These are phyloP conservation scores for Pinguiococcus pyrenoidosus DNA, from an alignment of 108 stramenopile genomes.

Conservation along the genomic window DNA sequence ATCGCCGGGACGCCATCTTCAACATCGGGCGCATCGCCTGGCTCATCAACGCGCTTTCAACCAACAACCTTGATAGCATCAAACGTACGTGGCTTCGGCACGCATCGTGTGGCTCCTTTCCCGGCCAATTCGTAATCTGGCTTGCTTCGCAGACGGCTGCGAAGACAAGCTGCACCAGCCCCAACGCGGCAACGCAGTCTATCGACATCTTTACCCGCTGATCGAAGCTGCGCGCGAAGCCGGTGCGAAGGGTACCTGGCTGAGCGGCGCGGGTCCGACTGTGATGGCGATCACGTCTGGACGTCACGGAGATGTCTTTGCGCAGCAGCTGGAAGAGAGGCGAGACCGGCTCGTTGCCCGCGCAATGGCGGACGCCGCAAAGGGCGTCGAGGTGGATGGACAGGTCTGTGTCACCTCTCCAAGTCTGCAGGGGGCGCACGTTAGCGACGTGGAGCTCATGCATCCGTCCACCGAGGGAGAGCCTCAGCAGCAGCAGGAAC, in stretches of 20 bases:
- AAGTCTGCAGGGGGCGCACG: slow-evolving; percentile 29
- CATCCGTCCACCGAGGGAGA: too few relatives aligned
- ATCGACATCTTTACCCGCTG: slow-evolving; percentile 83
- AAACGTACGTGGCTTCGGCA: too few relatives aligned
- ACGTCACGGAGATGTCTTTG: slow-evolving; percentile 90
- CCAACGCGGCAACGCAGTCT: slow-evolving; percentile 69
- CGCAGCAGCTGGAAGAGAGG: slow-evolving; percentile 83
- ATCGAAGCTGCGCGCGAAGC: slow-evolving; percentile 61
- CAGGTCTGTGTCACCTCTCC: slow-evolving; percentile 42
- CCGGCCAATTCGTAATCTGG: neutral
- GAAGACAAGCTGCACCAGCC: slow-evolving; percentile 94
- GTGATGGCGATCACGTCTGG: slow-evolving; percentile 94
- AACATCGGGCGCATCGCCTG: slow-evolving; percentile 90
- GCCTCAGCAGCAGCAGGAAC: too few relatives aligned
- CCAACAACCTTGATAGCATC: slow-evolving; percentile 80
- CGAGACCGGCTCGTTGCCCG: slow-evolving; percentile 77
- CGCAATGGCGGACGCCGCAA: slow-evolving; percentile 78
- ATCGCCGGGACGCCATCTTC: slow-evolving; percentile 77
- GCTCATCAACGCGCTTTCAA: slow-evolving; percentile 74
- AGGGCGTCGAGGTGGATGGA: slow-evolving; percentile 27
- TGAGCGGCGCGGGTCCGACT: slow-evolving; percentile 88
- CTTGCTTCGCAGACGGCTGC: slow-evolving; percentile 65
- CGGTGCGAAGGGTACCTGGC: neutral
- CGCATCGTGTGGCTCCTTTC: slow-evolving; percentile 2
- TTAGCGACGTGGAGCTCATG: slow-evolving; percentile 23